These are phyloP conservation scores for Yamadazyma sp. DNA, from an alignment of 805 yeast species.

Conservation along the genomic window DNA sequence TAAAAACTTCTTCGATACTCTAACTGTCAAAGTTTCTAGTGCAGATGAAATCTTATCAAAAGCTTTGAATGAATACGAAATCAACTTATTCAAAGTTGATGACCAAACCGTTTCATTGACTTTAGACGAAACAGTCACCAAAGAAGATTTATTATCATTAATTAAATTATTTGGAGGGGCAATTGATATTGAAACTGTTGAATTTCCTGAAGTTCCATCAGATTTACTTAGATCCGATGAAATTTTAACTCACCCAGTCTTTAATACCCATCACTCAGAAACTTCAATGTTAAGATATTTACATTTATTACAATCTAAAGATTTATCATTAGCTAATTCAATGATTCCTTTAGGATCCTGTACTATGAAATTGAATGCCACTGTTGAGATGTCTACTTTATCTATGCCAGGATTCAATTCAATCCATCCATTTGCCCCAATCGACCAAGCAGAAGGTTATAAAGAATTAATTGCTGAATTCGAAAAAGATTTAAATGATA, in stretches of 20 bases:
- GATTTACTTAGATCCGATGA: slow-evolving; percentile 53
- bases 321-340: slow-evolving; percentile 88
- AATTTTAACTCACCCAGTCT: slow-evolving; percentile 70
- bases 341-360: slow-evolving; percentile 98
- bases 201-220: slow-evolving; percentile 50
- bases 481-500: slow-evolving; percentile 80
- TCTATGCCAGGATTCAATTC: slow-evolving; percentile 91
- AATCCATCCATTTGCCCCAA: slow-evolving; percentile 92
- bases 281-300: slow-evolving; percentile 92
- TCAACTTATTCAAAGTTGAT: slow-evolving; percentile 73
- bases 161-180: slow-evolving; percentile 12
- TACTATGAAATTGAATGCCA: slow-evolving; percentile 95
- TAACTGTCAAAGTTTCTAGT: slow-evolving; percentile 56
- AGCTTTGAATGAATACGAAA: slow-evolving; percentile 62
- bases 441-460: slow-evolving; percentile 87
- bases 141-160: slow-evolving; percentile 56
- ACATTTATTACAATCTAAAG: slow-evolving; percentile 78
- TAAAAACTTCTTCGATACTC: slow-evolving; percentile 79
- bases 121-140: slow-evolving; percentile 83
- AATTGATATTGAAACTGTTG: slow-evolving; percentile 14
- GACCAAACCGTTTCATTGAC: slow-evolving; percentile 65
- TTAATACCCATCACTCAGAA: slow-evolving; percentile 87
- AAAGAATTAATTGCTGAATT: slow-evolving; percentile 69
- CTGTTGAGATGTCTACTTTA: slow-evolving; percentile 91
- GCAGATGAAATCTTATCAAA: slow-evolving; percentile 54